phyloP scores from a whole-genome alignment of 495 filamentous ascomycete species.

The Penicillium silybi region DNA sequence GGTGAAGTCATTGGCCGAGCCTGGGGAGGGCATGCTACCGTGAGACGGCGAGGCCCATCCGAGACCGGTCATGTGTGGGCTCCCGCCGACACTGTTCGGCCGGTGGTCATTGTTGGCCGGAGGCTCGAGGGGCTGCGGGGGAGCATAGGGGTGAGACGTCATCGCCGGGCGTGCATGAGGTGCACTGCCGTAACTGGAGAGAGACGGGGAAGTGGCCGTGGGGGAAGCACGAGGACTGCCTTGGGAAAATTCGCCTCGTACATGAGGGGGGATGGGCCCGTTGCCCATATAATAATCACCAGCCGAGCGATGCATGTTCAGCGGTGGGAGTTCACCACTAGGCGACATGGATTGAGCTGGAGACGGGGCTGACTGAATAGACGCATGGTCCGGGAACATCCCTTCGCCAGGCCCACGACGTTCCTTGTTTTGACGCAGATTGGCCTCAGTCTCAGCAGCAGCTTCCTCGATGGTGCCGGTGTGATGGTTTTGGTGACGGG shows the following conservation, averaged over 20 bases:
- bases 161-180: conserved; percentile 58
- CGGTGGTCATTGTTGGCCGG: conserved; percentile 72
- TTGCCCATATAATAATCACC: conserved; percentile 64
- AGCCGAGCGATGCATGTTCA: conserved; percentile 65
- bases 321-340: conserved; percentile 65
- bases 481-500: conserved; percentile 93
- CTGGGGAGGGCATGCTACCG: conserved; percentile 59
- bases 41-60: conserved; percentile 74
- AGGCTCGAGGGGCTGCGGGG: conserved; percentile 84
- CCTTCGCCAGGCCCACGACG: conserved; percentile 68
- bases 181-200: conserved; percentile 53
- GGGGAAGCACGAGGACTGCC: conserved; percentile 68
- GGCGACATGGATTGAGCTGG: conserved; percentile 84
- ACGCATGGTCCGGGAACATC: conserved; percentile 73
- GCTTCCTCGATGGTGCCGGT: conserved; percentile 94
- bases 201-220: conserved; percentile 55
- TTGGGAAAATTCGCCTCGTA: conserved; percentile 75
- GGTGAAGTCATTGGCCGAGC: conserved; percentile 59
- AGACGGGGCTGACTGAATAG: conserved; percentile 83
- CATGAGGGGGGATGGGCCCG: conserved; percentile 74
- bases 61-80: conserved; percentile 67
- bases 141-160: conserved; percentile 87
- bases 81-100: conserved; percentile 62
- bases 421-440: conserved; percentile 57
- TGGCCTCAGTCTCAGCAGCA: conserved; percentile 80